Conservation (phyloP, 2,329 filamentous ascomycete species). For the Trichoderma sp. region DNA sequence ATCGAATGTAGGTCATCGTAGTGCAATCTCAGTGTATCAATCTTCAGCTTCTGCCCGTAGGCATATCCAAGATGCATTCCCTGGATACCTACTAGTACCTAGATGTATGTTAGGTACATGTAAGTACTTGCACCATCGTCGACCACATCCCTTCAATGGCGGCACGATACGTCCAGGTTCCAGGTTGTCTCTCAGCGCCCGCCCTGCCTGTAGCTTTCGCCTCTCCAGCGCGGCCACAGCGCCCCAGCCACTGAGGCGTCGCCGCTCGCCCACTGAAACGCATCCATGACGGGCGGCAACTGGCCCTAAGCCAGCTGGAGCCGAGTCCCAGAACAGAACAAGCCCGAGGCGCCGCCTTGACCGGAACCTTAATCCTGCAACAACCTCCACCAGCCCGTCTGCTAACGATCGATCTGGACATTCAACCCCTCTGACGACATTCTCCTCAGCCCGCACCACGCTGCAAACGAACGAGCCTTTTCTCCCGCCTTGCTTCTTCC, state of each 20-base stretch:
- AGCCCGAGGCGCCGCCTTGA: slow-evolving; percentile 1
- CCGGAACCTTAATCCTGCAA: slow-evolving; percentile 23
- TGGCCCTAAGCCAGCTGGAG: not conserved
- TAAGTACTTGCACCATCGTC: no score
- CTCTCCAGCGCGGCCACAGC: slow-evolving; percentile 3
- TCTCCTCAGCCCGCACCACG: slow-evolving; percentile 11
- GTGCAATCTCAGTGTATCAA: no score
- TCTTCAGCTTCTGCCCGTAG: no score
- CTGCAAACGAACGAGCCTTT: slow-evolving; percentile 9
- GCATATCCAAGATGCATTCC: no score
- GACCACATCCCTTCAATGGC: no score
- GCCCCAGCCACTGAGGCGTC: slow-evolving; percentile 12
- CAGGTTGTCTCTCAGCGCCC: no score
- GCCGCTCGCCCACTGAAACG: not conserved
- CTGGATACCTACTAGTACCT: no score
- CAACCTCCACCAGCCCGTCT: not conserved
- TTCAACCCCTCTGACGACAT: slow-evolving; percentile 28
- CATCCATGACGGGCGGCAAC: no score
- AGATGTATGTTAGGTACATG: no score
- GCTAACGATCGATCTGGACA: not conserved
- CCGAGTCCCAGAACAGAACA: slow-evolving; percentile 6
- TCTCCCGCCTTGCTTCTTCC: not conserved
- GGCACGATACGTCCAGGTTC: no score
- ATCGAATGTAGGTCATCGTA: no score
- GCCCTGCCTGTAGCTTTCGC: slow-evolving; percentile 1